A percentile compares a stretch with the other conserved stretches of the same genome.
Conservation (phyloP, 345 rosid genomes). For the Gossypium stocksii region DNA sequence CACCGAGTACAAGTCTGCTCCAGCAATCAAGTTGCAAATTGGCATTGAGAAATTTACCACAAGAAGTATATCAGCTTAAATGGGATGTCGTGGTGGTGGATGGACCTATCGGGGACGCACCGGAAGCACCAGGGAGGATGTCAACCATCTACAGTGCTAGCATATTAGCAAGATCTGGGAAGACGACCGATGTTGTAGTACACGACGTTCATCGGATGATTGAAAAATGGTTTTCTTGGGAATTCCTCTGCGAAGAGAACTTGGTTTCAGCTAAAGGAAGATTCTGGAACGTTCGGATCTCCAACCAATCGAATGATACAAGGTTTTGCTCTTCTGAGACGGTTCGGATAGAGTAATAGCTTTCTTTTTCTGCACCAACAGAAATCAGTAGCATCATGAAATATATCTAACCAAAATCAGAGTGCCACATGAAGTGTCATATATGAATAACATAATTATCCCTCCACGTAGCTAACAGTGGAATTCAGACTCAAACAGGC, state of each 20-base stretch:
- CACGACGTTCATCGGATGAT: slow-evolving; percentile 69
- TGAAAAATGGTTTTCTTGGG: slow-evolving; percentile 95
- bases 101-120: slow-evolving; percentile 61
- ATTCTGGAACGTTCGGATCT: slow-evolving; percentile 62
- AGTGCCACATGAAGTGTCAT: neutral
- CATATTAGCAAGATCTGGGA: slow-evolving; percentile 58
- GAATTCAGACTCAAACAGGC: neutral
- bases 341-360: slow-evolving; percentile 10
- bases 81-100: slow-evolving; percentile 73
- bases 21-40: slow-evolving; percentile 48
- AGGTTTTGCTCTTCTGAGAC: slow-evolving; percentile 36
- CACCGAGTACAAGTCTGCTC: slow-evolving; percentile 32
- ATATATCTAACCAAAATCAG: neutral
- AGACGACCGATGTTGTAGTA: slow-evolving; percentile 58
- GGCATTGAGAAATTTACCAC: slow-evolving; percentile 52
- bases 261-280: slow-evolving; percentile 67
- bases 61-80: slow-evolving; percentile 41
- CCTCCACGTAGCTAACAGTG: neutral
- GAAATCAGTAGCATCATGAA: neutral
- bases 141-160: slow-evolving; percentile 68
- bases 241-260: slow-evolving; percentile 79
- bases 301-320: slow-evolving; percentile 37
- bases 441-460: neutral
- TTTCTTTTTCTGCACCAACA: slow-evolving; percentile 9
- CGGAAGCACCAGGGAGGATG: slow-evolving; percentile 82